Evolutionary conservation across 208 protist species (phyloP).

Genomic region (Zelonia costaricensis): DNA sequence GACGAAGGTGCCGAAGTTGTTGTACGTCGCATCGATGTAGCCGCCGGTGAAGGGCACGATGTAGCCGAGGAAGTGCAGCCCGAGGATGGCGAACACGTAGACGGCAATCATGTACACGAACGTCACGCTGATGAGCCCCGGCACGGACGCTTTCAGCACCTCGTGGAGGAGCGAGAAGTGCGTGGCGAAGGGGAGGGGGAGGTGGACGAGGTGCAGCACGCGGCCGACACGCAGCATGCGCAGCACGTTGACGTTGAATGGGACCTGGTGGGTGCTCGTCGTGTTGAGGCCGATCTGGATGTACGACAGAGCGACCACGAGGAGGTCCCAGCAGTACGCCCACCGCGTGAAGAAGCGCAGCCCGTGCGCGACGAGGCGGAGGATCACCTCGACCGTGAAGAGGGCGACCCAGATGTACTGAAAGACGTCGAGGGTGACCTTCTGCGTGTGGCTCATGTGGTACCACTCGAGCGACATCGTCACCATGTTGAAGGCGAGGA

Average conservation of each 20-base stretch:
- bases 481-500: conserved; percentile 79
- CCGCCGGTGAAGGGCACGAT: conserved; percentile 65
- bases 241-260: conserved; percentile 90
- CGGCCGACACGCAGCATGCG: conserved; percentile 83
- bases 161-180: conserved; percentile 68
- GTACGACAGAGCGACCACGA: conserved; percentile 73
- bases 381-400: conserved; percentile 86
- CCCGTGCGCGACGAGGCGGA: conserved; percentile 78
- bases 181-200: conserved; percentile 51
- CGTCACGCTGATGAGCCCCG: conserved; percentile 76
- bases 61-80: conserved; percentile 88
- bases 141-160: conserved; percentile 64
- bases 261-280: conserved; percentile 46
- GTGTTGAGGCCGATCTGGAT: conserved; percentile 82
- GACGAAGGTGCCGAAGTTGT: conserved; percentile 88
- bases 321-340: conserved; percentile 87
- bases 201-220: conserved; percentile 59
- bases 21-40: conserved; percentile 79
- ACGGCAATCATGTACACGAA: conserved; percentile 80
- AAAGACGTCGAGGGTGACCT: conserved; percentile 46
- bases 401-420: conserved; percentile 88
- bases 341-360: conserved; percentile 75
- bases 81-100: conserved; percentile 90
- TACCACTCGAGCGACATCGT: conserved; percentile 91
- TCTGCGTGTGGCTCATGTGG: conserved; percentile 50